Base-by-base conservation (phyloP, 192 early-diverging fungal species). In the Coemansia biformis region DNA sequence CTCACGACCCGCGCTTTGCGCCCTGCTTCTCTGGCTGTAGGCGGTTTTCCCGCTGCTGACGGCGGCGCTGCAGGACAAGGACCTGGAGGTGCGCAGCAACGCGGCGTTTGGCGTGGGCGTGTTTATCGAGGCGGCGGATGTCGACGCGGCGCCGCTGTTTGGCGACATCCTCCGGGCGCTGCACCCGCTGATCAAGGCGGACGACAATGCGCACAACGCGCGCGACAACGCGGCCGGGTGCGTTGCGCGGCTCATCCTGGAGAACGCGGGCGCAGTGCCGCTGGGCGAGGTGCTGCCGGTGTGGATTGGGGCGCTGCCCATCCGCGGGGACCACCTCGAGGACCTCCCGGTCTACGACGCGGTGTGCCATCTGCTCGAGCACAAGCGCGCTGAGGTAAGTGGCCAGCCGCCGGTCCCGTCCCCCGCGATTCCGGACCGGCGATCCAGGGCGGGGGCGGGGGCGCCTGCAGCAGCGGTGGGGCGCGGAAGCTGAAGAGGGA, bases 41-140 rank as follows among this genome's bases (percentile, higher is more conserved):
- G 59, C 62, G 24, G 45, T 95, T 34, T 78, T 92, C 50, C 70
- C 80, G 15, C 47, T 93, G 8, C 82, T 89, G 47, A 57, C 88
- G 51, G 69, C 79, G 36, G 89, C 79, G 21, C 77, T 92, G 42
- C 51, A 51, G 8, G 92, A 93, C 68, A 75, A 85, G 51, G 82
- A 88, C 42, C 76, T 85, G 11, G 86, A 90, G 71, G 88, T 95
- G 17, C 73, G 80, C 33, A 92, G 90, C 62, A 95, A 95, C 57
- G 87, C 86, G 32, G 86, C 88, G 3, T 95, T 72, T 66, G 86
- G 81, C 13, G 71, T 88, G 40, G 92, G 92, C 24, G 78, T 83
- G 38, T 68, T 93, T 31, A 75, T 81, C 26, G 67, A 78, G 38
- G 63, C 89, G 45, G 81, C 81, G 9, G 81, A 79, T 30, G 59